Base-by-base conservation (phyloP, 2,329 filamentous ascomycete genomes). In the Thermoascus crustaceus region DNA sequence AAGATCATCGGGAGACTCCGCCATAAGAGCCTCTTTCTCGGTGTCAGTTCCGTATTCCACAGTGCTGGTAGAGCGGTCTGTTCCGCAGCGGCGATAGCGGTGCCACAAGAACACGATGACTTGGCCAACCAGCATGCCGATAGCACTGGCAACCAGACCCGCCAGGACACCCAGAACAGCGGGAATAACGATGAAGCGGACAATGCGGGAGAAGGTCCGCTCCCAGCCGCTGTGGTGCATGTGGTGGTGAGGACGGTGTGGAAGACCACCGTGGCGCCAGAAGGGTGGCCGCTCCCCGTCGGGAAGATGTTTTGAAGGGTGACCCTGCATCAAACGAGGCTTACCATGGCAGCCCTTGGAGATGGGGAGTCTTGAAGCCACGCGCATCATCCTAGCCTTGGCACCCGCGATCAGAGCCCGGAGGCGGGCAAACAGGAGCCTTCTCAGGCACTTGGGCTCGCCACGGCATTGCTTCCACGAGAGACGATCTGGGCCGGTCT, bases 101-200 rank as follows among this genome's bases (percentile, higher is more conserved):
- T 58, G 52, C 64, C 67, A 69, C 30, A 69, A 32, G 48, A 63
- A 67, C 19, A 66, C 54, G 26, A 68, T 55, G 19, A 57, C 46
- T 48, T 68, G 65, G 19, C 66, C 66, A 29, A 68, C 53, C n/a
- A 70, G 47, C 61, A 69, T 66, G 30, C 66, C 67, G 27, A 70
- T 44, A 7, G 61, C 63, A 40, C 61, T 65, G 18, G 66, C 65
- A 27, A 60, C 54, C 35, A 70, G 46, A 38, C 65, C 66, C 18
- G 65, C 64, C 17, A 66, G 49, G 20, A 69, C 54, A 26, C 67
- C 67, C 4, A 68, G 46, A n/a, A 66, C 44, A 19, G 63, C 63
- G 3, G 66, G 67, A 31, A 70, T 50, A 30, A 69, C 43, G 20
- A 69, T 61, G 43, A 66, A 61, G 26, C 60, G 63, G 16, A 69